Evolutionary conservation across 1,284 basidiomycete genomes (phyloP), one percentile per base, ranked within the genome.

Genomic region (Ganoderma sinense): DNA sequence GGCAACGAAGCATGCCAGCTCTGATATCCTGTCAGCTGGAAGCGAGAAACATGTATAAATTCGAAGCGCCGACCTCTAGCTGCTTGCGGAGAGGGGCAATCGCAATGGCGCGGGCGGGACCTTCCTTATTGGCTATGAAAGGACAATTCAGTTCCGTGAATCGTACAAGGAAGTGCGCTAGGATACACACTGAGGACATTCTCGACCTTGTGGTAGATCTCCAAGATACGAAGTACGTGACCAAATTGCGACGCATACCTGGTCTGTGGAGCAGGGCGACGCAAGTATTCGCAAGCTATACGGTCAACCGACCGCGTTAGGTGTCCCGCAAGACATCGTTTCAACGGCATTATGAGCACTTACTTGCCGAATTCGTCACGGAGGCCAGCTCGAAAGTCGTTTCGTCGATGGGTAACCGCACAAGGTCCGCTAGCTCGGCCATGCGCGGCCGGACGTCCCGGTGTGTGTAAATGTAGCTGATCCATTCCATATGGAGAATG

Each of bases 341-440:
- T 56, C 13, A 26, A 33, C 18, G 26, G 16, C 36, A 16, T 16
- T 23, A 26, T 26, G 8, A 26, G 33, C 36, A 80, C 83, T 80
- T 75, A 92, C 92, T 91, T 69, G 90, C 87, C 62, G 88, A 78
- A 65, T 86, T 86, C 43, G 88, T 86, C 77, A 91, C 84, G 29
- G 89, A 79, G 20, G 82, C 87, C 55, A 94, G 81, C 78, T 94
- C 92, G 75, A 94, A 94, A 75, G 87, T 89, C 14, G 91, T 89
- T 78, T 94, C 93, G 77, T 94, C 92, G 8, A 89, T 87, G 23
- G 93, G 93, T 43, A 94, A 82, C 53, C 90, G 87, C 48, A 94
- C 74, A 29, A 71, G 63, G 18, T 71, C 83, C 64, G 85, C 86
- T 69, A 91, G 80, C 72, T 93, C 89, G 20, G 75, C 62, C 68